These are phyloP conservation scores for Cercospora berteroae DNA, from an alignment of 2,329 filamentous ascomycete species.

Conservation along the genomic window DNA sequence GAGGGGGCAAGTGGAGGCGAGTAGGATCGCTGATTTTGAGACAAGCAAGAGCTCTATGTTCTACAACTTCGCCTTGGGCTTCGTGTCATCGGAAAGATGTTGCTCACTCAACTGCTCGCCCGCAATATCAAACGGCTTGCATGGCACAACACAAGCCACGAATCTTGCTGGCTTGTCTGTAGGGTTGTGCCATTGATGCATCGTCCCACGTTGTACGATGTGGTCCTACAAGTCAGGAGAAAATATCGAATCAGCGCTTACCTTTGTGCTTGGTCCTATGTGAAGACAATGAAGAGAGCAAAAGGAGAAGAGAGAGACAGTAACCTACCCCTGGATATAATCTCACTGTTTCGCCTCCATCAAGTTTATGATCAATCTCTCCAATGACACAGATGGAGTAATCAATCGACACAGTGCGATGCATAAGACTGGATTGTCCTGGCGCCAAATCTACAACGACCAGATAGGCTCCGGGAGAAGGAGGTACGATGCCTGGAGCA, in stretches of 20 bases:
- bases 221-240: conserved; percentile 19
- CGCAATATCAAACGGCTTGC: conserved; percentile 25
- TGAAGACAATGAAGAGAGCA: too few relatives aligned
- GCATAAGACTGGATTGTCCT: conserved; percentile 25
- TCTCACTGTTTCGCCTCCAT: conserved; percentile 26
- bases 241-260: conserved; percentile 2
- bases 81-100: not conserved
- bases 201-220: conserved; percentile 27
- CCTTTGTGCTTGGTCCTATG: not conserved
- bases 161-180: conserved; percentile 26
- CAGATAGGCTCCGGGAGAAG: conserved; percentile 23
- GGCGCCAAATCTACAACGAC: conserved; percentile 26
- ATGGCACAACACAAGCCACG: conserved; percentile 24
- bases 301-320: not conserved
- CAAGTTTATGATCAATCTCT: conserved; percentile 28
- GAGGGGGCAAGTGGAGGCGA: too few relatives aligned
- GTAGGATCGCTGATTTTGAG: too few relatives aligned
- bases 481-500: conserved; percentile 19
- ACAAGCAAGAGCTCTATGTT: too few relatives aligned
- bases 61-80: conserved; percentile 5
- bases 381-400: conserved; percentile 25
- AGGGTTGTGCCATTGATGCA: conserved; percentile 27
- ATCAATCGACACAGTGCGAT: conserved; percentile 27
- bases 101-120: conserved; percentile 22
- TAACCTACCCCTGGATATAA: conserved; percentile 24